These are phyloP conservation scores for Candida verbasci DNA, from an alignment of 805 yeast species.

Conservation along the genomic window DNA sequence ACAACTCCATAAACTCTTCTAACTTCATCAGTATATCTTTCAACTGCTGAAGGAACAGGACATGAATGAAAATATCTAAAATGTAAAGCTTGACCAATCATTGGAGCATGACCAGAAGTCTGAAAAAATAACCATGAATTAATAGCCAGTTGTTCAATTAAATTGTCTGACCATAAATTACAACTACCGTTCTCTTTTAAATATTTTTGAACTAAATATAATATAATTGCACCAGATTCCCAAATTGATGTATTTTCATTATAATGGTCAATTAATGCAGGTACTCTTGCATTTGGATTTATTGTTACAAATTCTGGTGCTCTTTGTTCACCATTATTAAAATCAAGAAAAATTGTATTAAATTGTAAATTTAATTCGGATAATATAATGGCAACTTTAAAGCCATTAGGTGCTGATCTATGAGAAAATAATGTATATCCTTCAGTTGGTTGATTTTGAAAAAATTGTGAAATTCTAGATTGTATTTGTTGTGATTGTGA, in stretches of 20 bases:
- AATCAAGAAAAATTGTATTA: slow-evolving; percentile 80
- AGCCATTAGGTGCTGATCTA: slow-evolving; percentile 79
- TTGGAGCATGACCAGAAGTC: slow-evolving; percentile 97
- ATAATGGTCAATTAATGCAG: slow-evolving; percentile 87
- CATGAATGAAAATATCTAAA: slow-evolving; percentile 87
- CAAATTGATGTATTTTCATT: slow-evolving; percentile 78
- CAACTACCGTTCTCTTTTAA: slow-evolving; percentile 62
- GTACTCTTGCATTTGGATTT: slow-evolving; percentile 94
- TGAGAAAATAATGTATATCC: slow-evolving; percentile 84
- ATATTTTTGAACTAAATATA: slow-evolving; percentile 71
- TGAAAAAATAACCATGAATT: slow-evolving; percentile 90
- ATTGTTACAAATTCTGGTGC: slow-evolving; percentile 92
- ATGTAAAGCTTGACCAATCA: slow-evolving; percentile 96
- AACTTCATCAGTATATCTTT: slow-evolving; percentile 87
- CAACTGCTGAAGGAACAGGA: slow-evolving; percentile 83
- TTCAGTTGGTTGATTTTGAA: slow-evolving; percentile 69
- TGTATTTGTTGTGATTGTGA: slow-evolving; percentile 23
- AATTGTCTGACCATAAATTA: slow-evolving; percentile 73
- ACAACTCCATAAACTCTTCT: slow-evolving; percentile 89
- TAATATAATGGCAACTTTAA: slow-evolving; percentile 83
- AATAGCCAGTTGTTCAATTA: slow-evolving; percentile 78
- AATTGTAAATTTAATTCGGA: slow-evolving; percentile 78
- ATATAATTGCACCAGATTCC: slow-evolving; percentile 92
- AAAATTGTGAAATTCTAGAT: slow-evolving; percentile 65
- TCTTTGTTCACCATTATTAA: slow-evolving; percentile 84